These are phyloP conservation scores for Sporothrix inflata DNA, from an alignment of 2,329 filamentous ascomycete genomes.

Conservation along the genomic window DNA sequence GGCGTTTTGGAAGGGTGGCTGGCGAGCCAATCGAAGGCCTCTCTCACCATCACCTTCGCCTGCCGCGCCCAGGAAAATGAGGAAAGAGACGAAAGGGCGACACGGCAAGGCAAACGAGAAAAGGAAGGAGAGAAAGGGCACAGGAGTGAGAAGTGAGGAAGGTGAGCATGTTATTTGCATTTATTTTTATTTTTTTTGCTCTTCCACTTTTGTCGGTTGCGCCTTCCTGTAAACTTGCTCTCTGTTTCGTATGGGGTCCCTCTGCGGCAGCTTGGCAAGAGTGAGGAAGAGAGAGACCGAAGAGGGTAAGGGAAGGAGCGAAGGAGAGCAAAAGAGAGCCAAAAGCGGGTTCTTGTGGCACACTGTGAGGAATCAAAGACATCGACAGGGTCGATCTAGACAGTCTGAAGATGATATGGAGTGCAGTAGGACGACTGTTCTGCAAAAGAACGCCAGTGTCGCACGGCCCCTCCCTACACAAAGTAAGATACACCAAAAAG, in stretches of 20 bases:
- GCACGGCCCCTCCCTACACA: neutral
- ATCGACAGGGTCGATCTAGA: neutral
- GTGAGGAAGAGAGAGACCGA: neutral
- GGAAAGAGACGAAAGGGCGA: neutral
- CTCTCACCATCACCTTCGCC: neutral
- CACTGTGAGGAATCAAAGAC: neutral
- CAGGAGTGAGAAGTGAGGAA: neutral
- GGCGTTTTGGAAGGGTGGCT: neutral
- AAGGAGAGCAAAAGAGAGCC: neutral
- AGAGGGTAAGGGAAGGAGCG: neutral
- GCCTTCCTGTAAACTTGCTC: conserved; percentile 13
- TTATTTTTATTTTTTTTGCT: neutral
- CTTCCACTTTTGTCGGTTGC: neutral
- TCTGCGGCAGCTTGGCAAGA: conserved; percentile 13
- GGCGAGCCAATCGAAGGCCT: neutral
- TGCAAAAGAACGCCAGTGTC: neutral
- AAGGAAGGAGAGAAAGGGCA: neutral
- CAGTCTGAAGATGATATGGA: neutral
- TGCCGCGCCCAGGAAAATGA: neutral
- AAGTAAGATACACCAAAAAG: neutral
- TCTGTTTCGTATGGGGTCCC: neutral
- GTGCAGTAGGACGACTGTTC: neutral
- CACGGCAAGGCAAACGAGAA: neutral
- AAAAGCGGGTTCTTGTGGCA: neutral
- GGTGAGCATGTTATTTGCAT: conserved; percentile 13